Evolutionary conservation across 495 filamentous ascomycete species (phyloP).

Genomic region (Tuber melanosporum): DNA sequence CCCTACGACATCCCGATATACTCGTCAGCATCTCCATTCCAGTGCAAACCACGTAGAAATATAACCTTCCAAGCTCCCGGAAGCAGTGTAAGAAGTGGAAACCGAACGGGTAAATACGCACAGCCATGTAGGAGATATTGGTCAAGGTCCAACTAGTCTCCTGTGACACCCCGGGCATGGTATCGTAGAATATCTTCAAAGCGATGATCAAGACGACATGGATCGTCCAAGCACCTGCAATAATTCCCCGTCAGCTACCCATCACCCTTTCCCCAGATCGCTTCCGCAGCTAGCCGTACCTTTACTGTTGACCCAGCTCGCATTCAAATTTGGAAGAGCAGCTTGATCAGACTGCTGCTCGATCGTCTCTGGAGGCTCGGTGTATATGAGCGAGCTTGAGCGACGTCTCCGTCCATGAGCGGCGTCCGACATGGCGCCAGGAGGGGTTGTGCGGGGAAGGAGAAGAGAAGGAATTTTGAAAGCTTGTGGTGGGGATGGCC

Average conservation of each 20-base stretch:
- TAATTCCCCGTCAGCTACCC: constrained; percentile 18
- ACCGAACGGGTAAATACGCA: constrained; percentile 19
- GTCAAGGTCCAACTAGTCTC: constrained; percentile 97
- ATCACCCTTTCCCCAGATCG: neutral
- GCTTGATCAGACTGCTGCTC: constrained; percentile 96
- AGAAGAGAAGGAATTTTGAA: constrained; percentile 40
- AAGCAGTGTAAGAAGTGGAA: neutral
- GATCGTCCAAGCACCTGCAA: constrained; percentile 88
- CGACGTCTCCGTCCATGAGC: constrained; percentile 64
- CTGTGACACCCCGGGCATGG: constrained; percentile 87
- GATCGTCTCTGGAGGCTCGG: constrained; percentile 85
- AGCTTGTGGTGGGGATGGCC: constrained; percentile 28
- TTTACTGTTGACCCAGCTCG: constrained; percentile 98
- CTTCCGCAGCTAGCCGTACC: constrained; percentile 53
- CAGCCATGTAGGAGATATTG: constrained; percentile 96
- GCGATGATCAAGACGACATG: constrained; percentile 82
- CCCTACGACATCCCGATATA: constrained; percentile 46
- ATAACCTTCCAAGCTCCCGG: neutral
- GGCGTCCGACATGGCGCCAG: constrained; percentile 40
- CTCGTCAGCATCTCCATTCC: constrained; percentile 22
- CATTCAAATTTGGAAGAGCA: constrained; percentile 88
- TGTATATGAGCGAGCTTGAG: constrained; percentile 93
- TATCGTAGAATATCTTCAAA: constrained; percentile 93
- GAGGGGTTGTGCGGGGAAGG: constrained; percentile 40
- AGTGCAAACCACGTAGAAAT: neutral